Conservation (phyloP, 176 grass and related monocot genomes). For the Calamus simplicifolius region DNA sequence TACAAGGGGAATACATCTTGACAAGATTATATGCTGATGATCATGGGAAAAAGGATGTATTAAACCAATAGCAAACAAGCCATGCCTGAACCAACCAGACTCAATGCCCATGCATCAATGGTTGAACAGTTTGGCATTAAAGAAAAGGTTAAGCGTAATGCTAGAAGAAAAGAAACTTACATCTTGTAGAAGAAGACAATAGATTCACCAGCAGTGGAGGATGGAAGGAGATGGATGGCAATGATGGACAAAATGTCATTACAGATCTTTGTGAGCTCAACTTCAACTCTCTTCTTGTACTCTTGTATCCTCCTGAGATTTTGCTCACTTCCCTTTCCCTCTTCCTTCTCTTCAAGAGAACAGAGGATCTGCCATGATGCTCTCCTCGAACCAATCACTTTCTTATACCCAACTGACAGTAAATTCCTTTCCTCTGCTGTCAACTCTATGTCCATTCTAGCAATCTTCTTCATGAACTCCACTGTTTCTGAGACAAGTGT, state of each 20-base stretch:
- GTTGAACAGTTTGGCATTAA: neutral
- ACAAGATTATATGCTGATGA: too few species aligned
- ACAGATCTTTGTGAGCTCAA: slow-evolving; percentile 54
- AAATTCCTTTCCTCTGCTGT: slow-evolving; percentile 70
- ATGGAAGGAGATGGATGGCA: slow-evolving; percentile 84
- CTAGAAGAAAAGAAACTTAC: slow-evolving; percentile 33
- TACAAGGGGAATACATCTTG: too few species aligned
- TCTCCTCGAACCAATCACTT: slow-evolving; percentile 49
- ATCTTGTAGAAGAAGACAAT: slow-evolving; percentile 89
- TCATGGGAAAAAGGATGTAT: too few species aligned
- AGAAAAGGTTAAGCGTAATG: neutral
- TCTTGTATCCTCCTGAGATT: slow-evolving; percentile 29
- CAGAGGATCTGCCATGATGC: slow-evolving; percentile 72
- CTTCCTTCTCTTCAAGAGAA: slow-evolving; percentile 40
- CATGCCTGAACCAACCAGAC: too few species aligned
- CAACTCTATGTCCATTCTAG: slow-evolving; percentile 84
- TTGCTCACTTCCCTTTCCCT: slow-evolving; percentile 20
- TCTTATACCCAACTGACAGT: slow-evolving; percentile 79
- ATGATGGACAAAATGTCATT: slow-evolving; percentile 83
- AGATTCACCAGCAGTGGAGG: slow-evolving; percentile 53
- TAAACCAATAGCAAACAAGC: too few species aligned
- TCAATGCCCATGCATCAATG: neutral
- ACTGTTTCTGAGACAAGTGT: slow-evolving; percentile 49
- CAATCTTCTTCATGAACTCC: slow-evolving; percentile 66
- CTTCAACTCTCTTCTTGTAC: slow-evolving; percentile 66